Conservation (phyloP, 768 basidiomycete genomes). For the Clitopilus passeckerianus region DNA sequence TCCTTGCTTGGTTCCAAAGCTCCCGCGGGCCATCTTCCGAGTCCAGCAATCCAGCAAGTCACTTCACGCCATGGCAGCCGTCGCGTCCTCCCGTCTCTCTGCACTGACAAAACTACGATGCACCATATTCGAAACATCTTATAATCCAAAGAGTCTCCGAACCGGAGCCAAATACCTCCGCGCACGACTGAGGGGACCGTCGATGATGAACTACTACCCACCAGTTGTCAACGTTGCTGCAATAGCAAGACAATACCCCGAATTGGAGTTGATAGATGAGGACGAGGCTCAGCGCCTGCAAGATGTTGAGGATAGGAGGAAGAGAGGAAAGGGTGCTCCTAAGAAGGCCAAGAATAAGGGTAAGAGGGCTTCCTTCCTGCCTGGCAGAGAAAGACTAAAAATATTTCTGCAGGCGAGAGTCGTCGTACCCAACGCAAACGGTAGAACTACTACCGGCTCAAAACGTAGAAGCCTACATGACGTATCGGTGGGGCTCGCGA, state of each 20-base stretch:
- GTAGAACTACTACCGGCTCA: conserved; percentile 9
- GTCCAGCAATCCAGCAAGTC: neutral
- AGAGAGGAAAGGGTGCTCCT: conserved; percentile 79
- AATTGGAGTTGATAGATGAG: conserved; percentile 56
- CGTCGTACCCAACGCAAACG: neutral
- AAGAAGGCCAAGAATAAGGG: conserved; percentile 73
- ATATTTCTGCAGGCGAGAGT: conserved; percentile 37
- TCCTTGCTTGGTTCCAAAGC: neutral
- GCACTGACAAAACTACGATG: conserved; percentile 63
- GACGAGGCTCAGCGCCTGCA: conserved; percentile 62
- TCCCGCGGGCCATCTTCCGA: neutral
- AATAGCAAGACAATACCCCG: conserved; percentile 47
- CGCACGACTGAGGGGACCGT: conserved; percentile 74
- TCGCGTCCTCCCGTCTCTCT: conserved; percentile 48
- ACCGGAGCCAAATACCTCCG: conserved; percentile 93
- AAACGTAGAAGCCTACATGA: conserved; percentile 7
- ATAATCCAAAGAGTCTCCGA: conserved; percentile 77
- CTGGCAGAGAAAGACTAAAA: neutral
- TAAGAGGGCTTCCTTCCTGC: conserved; percentile 23
- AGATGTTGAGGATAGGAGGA: conserved; percentile 64
- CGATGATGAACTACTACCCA: conserved; percentile 85
- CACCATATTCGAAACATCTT: conserved; percentile 79
- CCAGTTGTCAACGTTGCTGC: conserved; percentile 48
- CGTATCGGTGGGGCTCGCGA: too few species aligned
- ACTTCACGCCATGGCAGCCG: conserved; percentile 23